Evolutionary conservation across 2,329 filamentous ascomycete genomes (phyloP).

Genomic region (Hortaea sp.): DNA sequence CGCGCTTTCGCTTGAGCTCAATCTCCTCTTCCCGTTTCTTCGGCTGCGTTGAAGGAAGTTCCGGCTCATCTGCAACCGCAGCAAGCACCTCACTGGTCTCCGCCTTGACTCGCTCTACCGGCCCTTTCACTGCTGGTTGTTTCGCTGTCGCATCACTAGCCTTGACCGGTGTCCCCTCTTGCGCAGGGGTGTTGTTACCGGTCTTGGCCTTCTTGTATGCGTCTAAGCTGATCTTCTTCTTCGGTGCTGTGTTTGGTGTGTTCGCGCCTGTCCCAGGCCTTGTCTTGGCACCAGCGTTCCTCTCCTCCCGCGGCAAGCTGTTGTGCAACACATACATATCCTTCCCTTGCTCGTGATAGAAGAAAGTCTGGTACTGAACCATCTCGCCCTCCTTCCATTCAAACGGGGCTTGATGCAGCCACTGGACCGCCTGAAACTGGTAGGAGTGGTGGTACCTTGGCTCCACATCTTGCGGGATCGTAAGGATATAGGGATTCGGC

Average conservation of each 20-base stretch:
- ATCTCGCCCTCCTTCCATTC: conserved; percentile 42
- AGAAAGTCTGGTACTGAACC: conserved; percentile 53
- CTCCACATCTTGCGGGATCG: conserved; percentile 35
- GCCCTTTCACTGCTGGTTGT: conserved; percentile 22
- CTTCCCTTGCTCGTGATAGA: conserved; percentile 45
- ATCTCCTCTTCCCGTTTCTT: conserved; percentile 7
- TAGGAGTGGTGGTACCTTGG: conserved; percentile 34
- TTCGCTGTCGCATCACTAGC: conserved; percentile 10
- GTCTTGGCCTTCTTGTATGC: conserved; percentile 51
- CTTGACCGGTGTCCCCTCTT: conserved; percentile 14
- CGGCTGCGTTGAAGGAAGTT: conserved; percentile 3
- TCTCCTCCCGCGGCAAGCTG: conserved; percentile 18
- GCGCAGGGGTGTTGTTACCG: conserved; percentile 24
- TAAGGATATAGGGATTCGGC: conserved; percentile 37
- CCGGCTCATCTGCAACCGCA: conserved; percentile 13
- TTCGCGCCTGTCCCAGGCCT: conserved; percentile 27
- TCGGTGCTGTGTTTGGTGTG: conserved; percentile 34
- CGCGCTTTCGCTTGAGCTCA: conserved; percentile 18
- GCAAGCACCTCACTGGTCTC: conserved; percentile 23
- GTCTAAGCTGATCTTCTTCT: conserved; percentile 53
- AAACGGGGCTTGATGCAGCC: conserved; percentile 43
- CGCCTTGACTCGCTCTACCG: conserved; percentile 22
- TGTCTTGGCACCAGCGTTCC: conserved; percentile 10
- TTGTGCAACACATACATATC: conserved; percentile 20
- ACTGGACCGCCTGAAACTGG: conserved; percentile 29